Conservation (phyloP, 2,329 filamentous ascomycete genomes). For the Scolecobasidium constrictum region DNA sequence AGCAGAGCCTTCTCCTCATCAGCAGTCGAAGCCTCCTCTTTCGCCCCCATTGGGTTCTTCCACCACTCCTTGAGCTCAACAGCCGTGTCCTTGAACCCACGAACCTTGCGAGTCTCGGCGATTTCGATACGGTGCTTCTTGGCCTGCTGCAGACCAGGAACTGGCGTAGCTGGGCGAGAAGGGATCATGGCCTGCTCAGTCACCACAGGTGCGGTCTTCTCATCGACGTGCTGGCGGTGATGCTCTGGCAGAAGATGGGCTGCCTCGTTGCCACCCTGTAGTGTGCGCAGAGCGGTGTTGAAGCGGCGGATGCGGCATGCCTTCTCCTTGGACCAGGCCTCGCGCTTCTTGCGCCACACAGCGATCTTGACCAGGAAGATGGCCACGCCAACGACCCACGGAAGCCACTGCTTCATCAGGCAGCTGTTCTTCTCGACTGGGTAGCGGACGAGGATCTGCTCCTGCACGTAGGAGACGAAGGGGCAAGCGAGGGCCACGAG, state of each 20-base stretch:
- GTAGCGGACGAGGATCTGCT: slow-evolving; percentile 5
- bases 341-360: slow-evolving; percentile 1
- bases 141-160: not conserved
- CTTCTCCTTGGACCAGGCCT: slow-evolving; percentile 1
- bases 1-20: slow-evolving; percentile 8
- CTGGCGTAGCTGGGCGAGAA: not conserved
- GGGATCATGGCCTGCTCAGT: not conserved
- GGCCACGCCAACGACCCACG: slow-evolving; percentile 7
- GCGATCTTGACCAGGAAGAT: slow-evolving; percentile 6
- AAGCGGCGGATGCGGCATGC: slow-evolving; percentile 5
- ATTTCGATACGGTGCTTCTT: slow-evolving; percentile 4
- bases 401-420: slow-evolving; percentile 6
- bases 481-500: slow-evolving; percentile 2
- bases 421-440: slow-evolving; percentile 4
- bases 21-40: slow-evolving; percentile 1
- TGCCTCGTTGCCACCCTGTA: slow-evolving; percentile 1
- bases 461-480: slow-evolving; percentile 5
- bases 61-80: slow-evolving; percentile 6
- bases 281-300: slow-evolving; percentile 1
- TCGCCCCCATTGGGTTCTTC: not conserved
- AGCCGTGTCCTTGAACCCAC: slow-evolving; percentile 4
- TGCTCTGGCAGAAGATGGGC: slow-evolving; percentile 7
- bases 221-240: not conserved
- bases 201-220: not conserved
- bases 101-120: slow-evolving; percentile 1